These are phyloP conservation scores for Pseudogymnoascus sp. DNA, from an alignment of 2,329 filamentous ascomycete species.

Conservation along the genomic window DNA sequence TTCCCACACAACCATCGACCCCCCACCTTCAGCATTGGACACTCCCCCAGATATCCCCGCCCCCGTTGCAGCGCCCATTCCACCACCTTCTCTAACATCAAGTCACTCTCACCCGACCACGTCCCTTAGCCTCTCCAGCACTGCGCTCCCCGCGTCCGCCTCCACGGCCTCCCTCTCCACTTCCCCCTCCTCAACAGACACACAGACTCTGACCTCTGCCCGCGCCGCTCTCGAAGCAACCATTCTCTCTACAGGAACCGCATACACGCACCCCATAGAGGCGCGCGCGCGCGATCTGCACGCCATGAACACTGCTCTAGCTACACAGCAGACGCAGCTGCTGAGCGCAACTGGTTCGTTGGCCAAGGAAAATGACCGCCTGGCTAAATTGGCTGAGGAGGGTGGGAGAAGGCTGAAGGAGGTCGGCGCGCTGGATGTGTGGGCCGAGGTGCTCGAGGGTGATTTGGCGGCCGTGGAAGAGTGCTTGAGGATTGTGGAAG, in stretches of 20 bases:
- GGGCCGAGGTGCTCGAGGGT: conserved; percentile 71
- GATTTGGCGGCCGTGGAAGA: conserved; percentile 57
- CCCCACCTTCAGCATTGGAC: neutral
- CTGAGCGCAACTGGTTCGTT: conserved; percentile 50
- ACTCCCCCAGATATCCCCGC: neutral
- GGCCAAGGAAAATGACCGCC: conserved; percentile 54
- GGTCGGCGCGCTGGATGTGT: conserved; percentile 75
- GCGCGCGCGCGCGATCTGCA: conserved; percentile 62
- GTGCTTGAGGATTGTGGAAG: conserved; percentile 48
- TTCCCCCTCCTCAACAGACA: conserved; percentile 22
- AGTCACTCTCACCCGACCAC: conserved; percentile 1
- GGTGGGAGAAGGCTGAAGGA: conserved; percentile 63
- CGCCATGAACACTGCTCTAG: conserved; percentile 55
- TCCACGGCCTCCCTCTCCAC: conserved; percentile 11
- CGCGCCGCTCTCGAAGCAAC: conserved; percentile 51
- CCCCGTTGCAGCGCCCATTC: neutral
- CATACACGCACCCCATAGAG: conserved; percentile 59
- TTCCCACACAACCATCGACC: neutral
- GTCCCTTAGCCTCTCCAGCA: conserved; percentile 7
- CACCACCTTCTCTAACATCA: conserved; percentile 9
- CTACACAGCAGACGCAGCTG: conserved; percentile 59
- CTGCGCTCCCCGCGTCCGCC: conserved; percentile 9
- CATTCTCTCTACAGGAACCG: conserved; percentile 48
- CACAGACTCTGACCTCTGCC: conserved; percentile 42
- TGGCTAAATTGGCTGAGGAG: conserved; percentile 53